Evolutionary conservation across 495 filamentous ascomycete species (phyloP), one percentile per base, ranked within the genome.

Genomic region (Friedmanniomyces endolithicus): DNA sequence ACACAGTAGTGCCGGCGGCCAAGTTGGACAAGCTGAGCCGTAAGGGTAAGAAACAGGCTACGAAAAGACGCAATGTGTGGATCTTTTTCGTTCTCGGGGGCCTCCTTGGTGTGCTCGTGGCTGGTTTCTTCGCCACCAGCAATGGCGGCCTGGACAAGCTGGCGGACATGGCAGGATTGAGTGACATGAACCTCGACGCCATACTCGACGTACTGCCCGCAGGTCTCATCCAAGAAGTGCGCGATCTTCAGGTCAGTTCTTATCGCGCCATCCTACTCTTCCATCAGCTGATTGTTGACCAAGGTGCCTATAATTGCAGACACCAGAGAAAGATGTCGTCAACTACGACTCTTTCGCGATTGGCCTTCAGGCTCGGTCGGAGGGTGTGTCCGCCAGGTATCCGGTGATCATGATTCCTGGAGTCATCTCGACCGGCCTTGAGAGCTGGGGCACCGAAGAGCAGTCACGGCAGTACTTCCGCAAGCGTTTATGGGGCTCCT

Each of bases 321-420:
- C 87, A 75, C 80, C 83, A 61, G 89, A 96, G 67, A 81, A 86
- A 54, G 90, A 90, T 50, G 82, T 86, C 35, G 78, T 94, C 57
- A 84, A 84, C 62, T 92, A 94, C 65, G 94, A 98, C 74, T 85
- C 90, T 9, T 98, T 98, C 64, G 74, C 88, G 0, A 84, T 95
- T 31, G 92, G 92, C 19, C 64, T 94, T 25, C 84, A 92, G 57
- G 80, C 87, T 39, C 80, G 81, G 34, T 74, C 83, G n/a, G 83
- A 95, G 68, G 92, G 92, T 3, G 70, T 97, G 16, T 63, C 73
- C n/a, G 90, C 84, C 7, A 75, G 84, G 52, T 87, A 95, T 64
- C 89, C 92, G 9, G 84, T 97, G 44, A 83, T 98, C 59, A 95
- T 98, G 90, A 82, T 97, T 41, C 92, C 92, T 9, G 92, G 92